A percentile compares a stretch with the other conserved stretches of the same genome.
Conservation (phyloP, 176 grass and related monocot genomes). For the Phyllostachys edulis region DNA sequence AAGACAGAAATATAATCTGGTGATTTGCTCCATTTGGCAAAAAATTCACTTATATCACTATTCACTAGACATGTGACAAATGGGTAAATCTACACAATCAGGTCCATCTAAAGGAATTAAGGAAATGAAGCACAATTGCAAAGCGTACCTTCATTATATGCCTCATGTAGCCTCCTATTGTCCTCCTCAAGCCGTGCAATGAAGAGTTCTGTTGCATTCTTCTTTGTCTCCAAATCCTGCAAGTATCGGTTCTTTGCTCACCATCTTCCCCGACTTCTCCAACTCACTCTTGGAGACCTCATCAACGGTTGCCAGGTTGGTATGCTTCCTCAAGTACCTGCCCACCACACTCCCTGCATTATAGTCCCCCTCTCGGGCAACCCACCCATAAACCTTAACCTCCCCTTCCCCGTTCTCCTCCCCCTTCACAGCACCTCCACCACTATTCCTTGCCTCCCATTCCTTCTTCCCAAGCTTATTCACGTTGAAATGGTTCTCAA, state of each 20-base stretch:
- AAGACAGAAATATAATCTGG: constrained; percentile 13
- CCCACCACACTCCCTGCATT: constrained; percentile 35
- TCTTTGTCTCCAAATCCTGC: constrained; percentile 73
- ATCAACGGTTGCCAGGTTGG: constrained; percentile 48
- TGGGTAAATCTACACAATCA: constrained; percentile 12
- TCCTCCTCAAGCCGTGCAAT: constrained; percentile 53
- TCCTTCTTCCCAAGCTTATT: constrained; percentile 61
- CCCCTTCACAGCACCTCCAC: neutral
- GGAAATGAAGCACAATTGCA: neutral
- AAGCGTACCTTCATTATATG: constrained; percentile 69
- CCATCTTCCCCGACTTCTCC: constrained; percentile 47
- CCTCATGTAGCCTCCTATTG: constrained; percentile 60
- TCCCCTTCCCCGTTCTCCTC: neutral
- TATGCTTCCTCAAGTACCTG: constrained; percentile 66
- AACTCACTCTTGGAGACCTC: constrained; percentile 54
- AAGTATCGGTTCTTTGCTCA: constrained; percentile 62
- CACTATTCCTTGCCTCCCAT: constrained; percentile 18
- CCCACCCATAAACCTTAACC: constrained; percentile 67
- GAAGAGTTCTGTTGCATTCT: constrained; percentile 51
- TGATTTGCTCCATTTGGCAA: neutral
- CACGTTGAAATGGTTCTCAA: constrained; percentile 58
- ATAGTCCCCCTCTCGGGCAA: constrained; percentile 63
- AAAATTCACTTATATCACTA: constrained; percentile 15
- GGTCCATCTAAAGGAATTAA: neutral
- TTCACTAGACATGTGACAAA: neutral